These are phyloP conservation scores for Caryopteris hybrid DNA, from an alignment of 305 asterid genomes.

Conservation along the genomic window DNA sequence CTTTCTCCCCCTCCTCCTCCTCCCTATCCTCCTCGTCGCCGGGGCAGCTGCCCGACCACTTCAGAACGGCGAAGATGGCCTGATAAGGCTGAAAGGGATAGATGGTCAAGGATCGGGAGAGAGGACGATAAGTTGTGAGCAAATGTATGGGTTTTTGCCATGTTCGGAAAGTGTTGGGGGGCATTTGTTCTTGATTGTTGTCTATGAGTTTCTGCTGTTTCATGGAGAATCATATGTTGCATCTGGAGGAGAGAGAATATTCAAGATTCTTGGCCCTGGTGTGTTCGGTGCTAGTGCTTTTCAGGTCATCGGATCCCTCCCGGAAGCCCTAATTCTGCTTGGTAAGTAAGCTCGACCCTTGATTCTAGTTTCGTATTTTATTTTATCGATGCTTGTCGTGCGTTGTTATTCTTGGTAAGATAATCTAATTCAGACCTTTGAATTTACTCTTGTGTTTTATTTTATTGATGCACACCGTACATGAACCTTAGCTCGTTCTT, in stretches of 20 bases:
- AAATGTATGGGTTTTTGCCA: constrained; percentile 52
- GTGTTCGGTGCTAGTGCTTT: constrained; percentile 57
- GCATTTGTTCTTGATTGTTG: constrained; percentile 43
- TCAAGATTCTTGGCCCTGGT: constrained; percentile 57
- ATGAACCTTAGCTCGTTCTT: no score
- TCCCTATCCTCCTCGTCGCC: background rate
- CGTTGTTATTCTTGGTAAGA: no score
- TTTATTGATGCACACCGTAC: no score
- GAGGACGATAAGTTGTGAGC: constrained; percentile 25
- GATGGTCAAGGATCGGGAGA: background rate
- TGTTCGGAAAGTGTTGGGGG: constrained; percentile 40
- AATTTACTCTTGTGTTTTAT: no score
- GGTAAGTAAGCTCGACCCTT: no score
- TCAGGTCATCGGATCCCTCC: constrained; percentile 50
- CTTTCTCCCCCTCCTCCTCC: background rate
- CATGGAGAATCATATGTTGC: constrained; percentile 47
- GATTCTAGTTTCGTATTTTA: no score
- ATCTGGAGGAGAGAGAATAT: constrained; percentile 43
- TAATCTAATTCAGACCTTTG: no score
- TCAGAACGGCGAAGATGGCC: background rate
- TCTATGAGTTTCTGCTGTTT: constrained; percentile 42
- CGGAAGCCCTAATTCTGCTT: constrained; percentile 49
- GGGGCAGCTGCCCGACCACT: constrained; percentile 10
- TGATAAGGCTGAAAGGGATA: constrained; percentile 10
- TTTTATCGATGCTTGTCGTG: no score